phyloP scores from a whole-genome alignment of 2,329 filamentous ascomycete species.

The Fusarium redolens region DNA sequence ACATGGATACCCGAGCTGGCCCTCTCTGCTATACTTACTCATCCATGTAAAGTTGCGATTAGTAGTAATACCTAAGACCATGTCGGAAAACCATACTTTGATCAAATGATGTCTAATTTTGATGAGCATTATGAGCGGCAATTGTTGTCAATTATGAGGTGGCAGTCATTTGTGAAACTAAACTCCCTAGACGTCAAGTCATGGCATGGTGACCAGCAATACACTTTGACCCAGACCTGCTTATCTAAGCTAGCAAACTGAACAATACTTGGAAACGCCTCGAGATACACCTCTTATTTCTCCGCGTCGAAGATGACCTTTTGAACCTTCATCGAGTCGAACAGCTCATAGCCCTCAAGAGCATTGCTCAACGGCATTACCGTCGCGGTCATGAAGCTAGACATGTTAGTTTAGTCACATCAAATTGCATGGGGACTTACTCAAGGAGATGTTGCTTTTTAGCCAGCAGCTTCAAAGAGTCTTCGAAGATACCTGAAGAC shows the following conservation, averaged over 20 bases:
- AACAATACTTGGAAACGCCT: no score
- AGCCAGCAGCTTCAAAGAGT: slow-evolving; percentile 8
- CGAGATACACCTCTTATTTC: not conserved
- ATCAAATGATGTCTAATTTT: no score
- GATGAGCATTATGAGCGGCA: not conserved
- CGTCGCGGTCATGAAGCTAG: slow-evolving; percentile 76
- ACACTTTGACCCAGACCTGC: no score
- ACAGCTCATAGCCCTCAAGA: slow-evolving; percentile 73
- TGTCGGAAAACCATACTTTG: not conserved
- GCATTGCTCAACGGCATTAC: slow-evolving; percentile 74
- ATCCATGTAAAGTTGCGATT: not conserved
- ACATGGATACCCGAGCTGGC: slow-evolving; percentile 14
- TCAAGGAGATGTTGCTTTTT: slow-evolving; percentile 28
- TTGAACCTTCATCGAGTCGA: slow-evolving; percentile 75
- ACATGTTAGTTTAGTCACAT: not conserved
- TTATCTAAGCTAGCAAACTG: no score
- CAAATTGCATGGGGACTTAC: not conserved
- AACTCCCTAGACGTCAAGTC: no score
- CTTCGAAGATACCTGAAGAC: slow-evolving; percentile 45
- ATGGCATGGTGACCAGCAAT: no score
- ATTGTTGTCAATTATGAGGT: not conserved
- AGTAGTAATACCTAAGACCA: not conserved
- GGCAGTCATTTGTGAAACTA: not conserved
- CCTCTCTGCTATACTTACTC: slow-evolving; percentile 30
- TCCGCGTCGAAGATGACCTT: slow-evolving; percentile 71